Conservation (phyloP, 495 filamentous ascomycete genomes). For the Hypomontagnella monticulosa region DNA sequence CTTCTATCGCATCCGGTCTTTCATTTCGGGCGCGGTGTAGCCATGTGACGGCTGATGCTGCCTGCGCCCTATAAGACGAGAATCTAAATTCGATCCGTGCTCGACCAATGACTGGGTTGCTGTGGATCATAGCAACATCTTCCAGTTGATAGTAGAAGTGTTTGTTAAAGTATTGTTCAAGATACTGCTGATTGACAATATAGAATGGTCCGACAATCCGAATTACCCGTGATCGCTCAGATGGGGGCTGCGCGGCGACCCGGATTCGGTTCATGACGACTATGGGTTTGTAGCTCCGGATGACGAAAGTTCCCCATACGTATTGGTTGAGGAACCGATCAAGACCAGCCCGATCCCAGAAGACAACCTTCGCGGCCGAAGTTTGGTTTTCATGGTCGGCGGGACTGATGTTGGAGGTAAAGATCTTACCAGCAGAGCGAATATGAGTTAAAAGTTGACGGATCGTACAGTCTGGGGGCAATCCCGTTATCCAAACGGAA, state of each 20-base stretch:
- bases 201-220: background rate
- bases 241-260: background rate
- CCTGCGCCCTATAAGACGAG: background rate
- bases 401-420: background rate
- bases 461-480: background rate
- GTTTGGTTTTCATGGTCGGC: background rate
- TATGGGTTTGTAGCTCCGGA: background rate
- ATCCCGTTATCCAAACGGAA: slow-evolving; percentile 8
- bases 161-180: background rate
- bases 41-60: background rate
- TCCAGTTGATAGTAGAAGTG: background rate
- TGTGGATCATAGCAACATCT: background rate
- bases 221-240: background rate
- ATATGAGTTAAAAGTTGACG: background rate
- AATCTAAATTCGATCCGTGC: background rate
- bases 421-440: slow-evolving; percentile 7
- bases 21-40: background rate
- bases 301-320: background rate
- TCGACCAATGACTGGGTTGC: background rate
- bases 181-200: slow-evolving; percentile 1
- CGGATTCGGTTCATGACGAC: background rate
- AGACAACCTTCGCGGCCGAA: slow-evolving; percentile 6
- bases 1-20: too few relatives aligned
- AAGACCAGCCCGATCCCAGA: slow-evolving; percentile 4
- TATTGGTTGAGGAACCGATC: background rate